Base-by-base conservation (phyloP, 345 rosid genomes). In the Jatropha curcas region DNA sequence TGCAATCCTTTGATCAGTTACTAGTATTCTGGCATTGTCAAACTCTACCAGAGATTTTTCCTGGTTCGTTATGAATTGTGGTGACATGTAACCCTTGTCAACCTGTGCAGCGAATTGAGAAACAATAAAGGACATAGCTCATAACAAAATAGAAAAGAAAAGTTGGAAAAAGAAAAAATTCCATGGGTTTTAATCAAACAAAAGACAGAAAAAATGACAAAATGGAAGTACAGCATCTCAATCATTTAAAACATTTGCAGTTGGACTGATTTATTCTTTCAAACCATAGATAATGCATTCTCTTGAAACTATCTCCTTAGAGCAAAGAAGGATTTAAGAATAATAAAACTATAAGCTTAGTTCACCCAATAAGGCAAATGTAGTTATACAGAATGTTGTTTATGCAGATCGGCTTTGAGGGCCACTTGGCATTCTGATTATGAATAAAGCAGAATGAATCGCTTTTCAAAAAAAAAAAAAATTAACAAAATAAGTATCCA, bases 11-110 rank as follows among this genome's bases (percentile, higher is more conserved):
- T 84, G 91, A 82, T 92, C 98, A 4, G 94, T 90, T 61, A 94
- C 94, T 13, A 90, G 85, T 71, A 89, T 86, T 79, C 71, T 94
- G 60, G 93, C 83, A 79, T 92, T 90, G 71, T 87, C 93, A 75
- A 94, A 92, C 80, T 90, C 93, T 80, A 92, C 92, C 9, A 71
- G 71, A 74, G 91, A 89, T 51, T 80, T 92, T 39, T 87, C 95
- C 69, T 83, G 93, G 74, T 92, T 94, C 43, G 95, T 90, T 60
- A 94, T 86, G 92, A 94, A 94, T 2, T 80, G 89, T 13, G 93
- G 87, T 0, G 90, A 90, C 87, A 89, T 89, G 66, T 86, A 89
- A 52, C 97, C 98, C 88, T 88, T 88, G 77, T 94, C 95, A 80
- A 92, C 73, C 97, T 90, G 86, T 61, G 39, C 12, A 48, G 20